Evolutionary conservation across 768 basidiomycete genomes (phyloP).

Genomic region (Naganishia vishniacii): DNA sequence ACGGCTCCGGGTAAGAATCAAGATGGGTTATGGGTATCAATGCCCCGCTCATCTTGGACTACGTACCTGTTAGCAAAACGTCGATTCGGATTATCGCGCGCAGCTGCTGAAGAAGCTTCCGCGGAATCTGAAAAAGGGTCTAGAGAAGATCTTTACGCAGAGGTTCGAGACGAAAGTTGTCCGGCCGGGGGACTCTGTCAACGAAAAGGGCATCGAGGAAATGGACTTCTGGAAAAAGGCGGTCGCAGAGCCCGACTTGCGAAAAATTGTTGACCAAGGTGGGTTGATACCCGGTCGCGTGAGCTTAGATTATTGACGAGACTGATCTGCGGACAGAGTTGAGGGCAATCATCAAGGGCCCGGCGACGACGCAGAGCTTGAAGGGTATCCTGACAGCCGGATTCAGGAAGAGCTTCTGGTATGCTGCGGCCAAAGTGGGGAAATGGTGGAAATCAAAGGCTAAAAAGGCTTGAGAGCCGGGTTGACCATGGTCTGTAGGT

Average conservation of each 20-base stretch:
- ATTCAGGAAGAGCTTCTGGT: slow-evolving; percentile 67
- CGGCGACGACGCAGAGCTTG: slow-evolving; percentile 73
- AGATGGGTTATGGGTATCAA: too few species aligned
- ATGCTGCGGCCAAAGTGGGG: slow-evolving; percentile 66
- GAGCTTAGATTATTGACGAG: too few species aligned
- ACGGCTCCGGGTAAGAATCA: neutral
- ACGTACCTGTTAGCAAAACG: slow-evolving; percentile 59
- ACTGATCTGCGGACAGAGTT: neutral
- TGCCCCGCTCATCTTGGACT: neutral
- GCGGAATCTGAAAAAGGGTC: slow-evolving; percentile 55
- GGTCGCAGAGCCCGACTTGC: slow-evolving; percentile 54
- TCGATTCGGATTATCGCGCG: slow-evolving; percentile 60
- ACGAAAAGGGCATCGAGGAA: slow-evolving; percentile 51
- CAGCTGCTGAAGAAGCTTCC: slow-evolving; percentile 76
- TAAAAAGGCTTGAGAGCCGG: slow-evolving; percentile 1
- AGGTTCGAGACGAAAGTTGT: slow-evolving; percentile 13
- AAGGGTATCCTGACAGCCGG: slow-evolving; percentile 85
- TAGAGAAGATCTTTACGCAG: slow-evolving; percentile 26
- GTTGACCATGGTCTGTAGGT: too few species aligned
- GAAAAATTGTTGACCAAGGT: slow-evolving; percentile 52
- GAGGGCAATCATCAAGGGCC: slow-evolving; percentile 65
- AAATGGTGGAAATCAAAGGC: slow-evolving; percentile 65
- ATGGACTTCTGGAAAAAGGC: slow-evolving; percentile 67
- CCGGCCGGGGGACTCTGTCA: slow-evolving; percentile 5
- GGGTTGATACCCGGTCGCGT: slow-evolving; percentile 21